phyloP scores from a whole-genome alignment of 805 yeast genomes.

The Sungouiozyma intestinalis region DNA sequence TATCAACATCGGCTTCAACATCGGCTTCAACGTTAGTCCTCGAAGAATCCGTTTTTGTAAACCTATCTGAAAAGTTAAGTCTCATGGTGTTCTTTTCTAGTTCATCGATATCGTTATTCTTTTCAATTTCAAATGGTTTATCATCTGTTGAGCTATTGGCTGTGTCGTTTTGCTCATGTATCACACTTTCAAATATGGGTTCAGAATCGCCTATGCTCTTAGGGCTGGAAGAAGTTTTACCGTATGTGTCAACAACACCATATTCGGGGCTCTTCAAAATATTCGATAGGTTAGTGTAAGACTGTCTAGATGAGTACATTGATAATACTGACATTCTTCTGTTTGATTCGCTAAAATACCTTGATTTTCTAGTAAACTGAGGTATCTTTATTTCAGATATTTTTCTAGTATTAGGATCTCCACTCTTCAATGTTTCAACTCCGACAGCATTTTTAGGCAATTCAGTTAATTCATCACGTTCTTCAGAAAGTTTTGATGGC shows the following conservation, averaged over 20 bases:
- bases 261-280: constrained; percentile 26
- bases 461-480: constrained; percentile 6
- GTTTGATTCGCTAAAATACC: constrained; percentile 48
- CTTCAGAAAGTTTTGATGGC: background rate
- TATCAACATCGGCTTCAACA: background rate
- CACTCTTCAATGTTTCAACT: constrained; percentile 13
- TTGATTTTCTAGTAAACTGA: constrained; percentile 58
- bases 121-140: constrained; percentile 16
- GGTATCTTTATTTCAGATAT: constrained; percentile 61
- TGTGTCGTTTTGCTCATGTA: constrained; percentile 12
- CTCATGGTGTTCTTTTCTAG: constrained; percentile 18
- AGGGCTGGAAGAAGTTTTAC: constrained; percentile 10
- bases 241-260: constrained; percentile 4
- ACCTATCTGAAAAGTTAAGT: constrained; percentile 33
- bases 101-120: constrained; percentile 3
- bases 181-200: constrained; percentile 20
- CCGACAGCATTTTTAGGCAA: constrained; percentile 23
- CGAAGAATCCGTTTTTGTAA: constrained; percentile 11
- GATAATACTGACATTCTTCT: constrained; percentile 66
- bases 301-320: constrained; percentile 55
- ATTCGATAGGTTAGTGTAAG: constrained; percentile 48
- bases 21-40: constrained; percentile 2
- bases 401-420: constrained; percentile 33
- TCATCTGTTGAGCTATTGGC: constrained; percentile 17
- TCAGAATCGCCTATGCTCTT: constrained; percentile 20